Evolutionary conservation across 2,329 filamentous ascomycete genomes (phyloP), one percentile per base, ranked within the genome.

Genomic region (Gnomoniopsis smithogilvyi): DNA sequence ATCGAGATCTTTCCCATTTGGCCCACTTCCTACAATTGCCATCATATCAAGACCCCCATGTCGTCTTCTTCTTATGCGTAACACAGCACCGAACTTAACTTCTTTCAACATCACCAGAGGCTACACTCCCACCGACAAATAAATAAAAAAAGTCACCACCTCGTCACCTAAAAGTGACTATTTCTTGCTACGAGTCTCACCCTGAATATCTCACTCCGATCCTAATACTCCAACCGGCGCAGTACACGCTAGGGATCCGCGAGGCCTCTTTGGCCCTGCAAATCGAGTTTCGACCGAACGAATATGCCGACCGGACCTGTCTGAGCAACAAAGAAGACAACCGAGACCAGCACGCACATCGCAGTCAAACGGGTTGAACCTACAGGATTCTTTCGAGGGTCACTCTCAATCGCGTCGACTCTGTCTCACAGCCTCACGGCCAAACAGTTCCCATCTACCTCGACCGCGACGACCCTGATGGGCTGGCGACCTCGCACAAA

Each of bases 1-100:
- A 59, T 61, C 59, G 52, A 59, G 59, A 61, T 59, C 49, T 53
- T 54, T 56, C 43, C 53, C 48, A 50, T 55, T 48, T 33, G 51
- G 56, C 48, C 59, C 59, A 59, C 56, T 55, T 41, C 50, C 41
- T 51, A 43, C 48, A 55, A 54, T 56, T 53, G 50, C 51, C 46
- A 54, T 59, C 53, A 55, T 55, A 50, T 34, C 51, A 47, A 55
- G 34, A 55, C 46, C 52, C 51, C 56, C 56, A 59, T 52, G 51
- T 51, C 50, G 26, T 55, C 34, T 50, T 52, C 45, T 30, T 51
- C 33, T 45, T 45, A 52, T 51, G 45, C 54, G 38, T 15, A 48
- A 21, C 51, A 59, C 51, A 46, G 19, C 45, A 47, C 17, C 45
- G 47, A 50, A 56, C 19, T 21, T 47, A 19, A 51, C 51, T 50